phyloP scores from a whole-genome alignment of 2,329 filamentous ascomycete genomes.

The Trichoderma hamatum region DNA sequence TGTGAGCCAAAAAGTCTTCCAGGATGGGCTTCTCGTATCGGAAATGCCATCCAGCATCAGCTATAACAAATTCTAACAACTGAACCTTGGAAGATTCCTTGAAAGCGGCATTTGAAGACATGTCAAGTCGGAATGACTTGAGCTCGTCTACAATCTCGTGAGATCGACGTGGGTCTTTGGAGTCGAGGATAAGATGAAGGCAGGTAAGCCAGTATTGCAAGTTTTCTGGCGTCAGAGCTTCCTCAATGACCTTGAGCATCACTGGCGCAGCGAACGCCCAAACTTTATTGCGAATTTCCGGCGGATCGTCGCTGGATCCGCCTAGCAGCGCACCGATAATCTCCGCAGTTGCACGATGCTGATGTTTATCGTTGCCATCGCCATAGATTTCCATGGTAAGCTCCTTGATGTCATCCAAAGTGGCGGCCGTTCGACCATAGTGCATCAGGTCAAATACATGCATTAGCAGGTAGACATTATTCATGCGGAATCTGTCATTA shows the following conservation, averaged over 20 bases:
- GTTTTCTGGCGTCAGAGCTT: constrained; percentile 93
- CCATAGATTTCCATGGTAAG: constrained; percentile 77
- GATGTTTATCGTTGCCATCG: constrained; percentile 95
- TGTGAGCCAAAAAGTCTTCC: constrained; percentile 83
- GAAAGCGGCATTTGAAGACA: constrained; percentile 95
- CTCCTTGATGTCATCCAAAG: constrained; percentile 85
- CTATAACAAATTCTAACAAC: constrained; percentile 83
- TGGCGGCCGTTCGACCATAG: constrained; percentile 73
- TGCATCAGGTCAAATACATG: constrained; percentile 90
- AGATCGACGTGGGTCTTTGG: constrained; percentile 84
- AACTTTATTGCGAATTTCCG: constrained; percentile 71
- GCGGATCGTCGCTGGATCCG: constrained; percentile 76
- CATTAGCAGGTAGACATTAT: constrained; percentile 82
- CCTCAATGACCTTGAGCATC: constrained; percentile 81
- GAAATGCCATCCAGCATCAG: constrained; percentile 95
- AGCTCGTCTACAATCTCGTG: constrained; percentile 86
- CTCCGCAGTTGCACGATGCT: constrained; percentile 93
- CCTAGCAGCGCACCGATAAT: constrained; percentile 85
- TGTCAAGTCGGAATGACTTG: constrained; percentile 84
- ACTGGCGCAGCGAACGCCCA: constrained; percentile 93
- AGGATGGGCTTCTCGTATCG: constrained; percentile 85
- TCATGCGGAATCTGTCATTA: constrained; percentile 86
- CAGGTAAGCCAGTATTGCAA: constrained; percentile 94
- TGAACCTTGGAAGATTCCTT: constrained; percentile 98
- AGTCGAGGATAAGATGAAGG: constrained; percentile 83